A percentile compares a stretch with the other conserved stretches of the same genome.
Evolutionary conservation across 352 stramenopile species (phyloP).

Genomic region (Globisporangium takayamanum): DNA sequence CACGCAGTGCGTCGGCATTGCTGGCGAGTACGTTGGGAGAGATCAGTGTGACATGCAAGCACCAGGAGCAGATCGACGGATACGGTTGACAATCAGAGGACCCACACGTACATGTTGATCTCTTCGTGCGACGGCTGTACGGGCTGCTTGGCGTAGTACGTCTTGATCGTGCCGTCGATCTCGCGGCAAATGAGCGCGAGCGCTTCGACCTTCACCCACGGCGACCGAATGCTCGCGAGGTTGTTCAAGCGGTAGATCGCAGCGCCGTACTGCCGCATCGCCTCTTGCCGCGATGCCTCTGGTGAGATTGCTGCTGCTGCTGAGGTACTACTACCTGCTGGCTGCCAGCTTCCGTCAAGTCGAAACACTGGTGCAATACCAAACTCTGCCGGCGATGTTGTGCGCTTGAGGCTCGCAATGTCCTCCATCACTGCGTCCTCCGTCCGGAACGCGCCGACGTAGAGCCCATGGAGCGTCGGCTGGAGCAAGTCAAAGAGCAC

Average conservation of each 20-base stretch:
- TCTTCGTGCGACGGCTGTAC: conserved; percentile 15
- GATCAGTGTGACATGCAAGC: not conserved
- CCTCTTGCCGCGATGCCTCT: conserved; percentile 14
- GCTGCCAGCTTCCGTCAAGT: conserved; percentile 39
- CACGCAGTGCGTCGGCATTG: conserved; percentile 36
- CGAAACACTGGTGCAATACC: conserved; percentile 38
- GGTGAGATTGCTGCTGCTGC: not conserved
- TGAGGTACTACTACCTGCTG: no score
- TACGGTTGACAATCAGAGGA: not conserved
- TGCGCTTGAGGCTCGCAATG: conserved; percentile 21
- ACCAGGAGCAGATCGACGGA: not conserved
- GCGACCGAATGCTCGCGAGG: conserved; percentile 40
- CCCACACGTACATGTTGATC: conserved; percentile 28
- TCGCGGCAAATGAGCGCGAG: conserved; percentile 38
- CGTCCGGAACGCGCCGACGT: conserved; percentile 36
- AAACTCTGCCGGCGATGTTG: conserved; percentile 28
- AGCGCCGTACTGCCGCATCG: conserved; percentile 27
- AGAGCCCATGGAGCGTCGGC: conserved; percentile 48
- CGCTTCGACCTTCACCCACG: conserved; percentile 44
- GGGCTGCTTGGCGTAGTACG: conserved; percentile 25
- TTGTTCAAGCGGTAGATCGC: conserved; percentile 41
- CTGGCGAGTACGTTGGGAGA: conserved; percentile 8
- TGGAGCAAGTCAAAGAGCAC: conserved; percentile 62
- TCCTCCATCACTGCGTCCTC: conserved; percentile 41
- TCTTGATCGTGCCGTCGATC: conserved; percentile 37